Conservation (phyloP, 352 stramenopile species). For the Phytophthora quininea region DNA sequence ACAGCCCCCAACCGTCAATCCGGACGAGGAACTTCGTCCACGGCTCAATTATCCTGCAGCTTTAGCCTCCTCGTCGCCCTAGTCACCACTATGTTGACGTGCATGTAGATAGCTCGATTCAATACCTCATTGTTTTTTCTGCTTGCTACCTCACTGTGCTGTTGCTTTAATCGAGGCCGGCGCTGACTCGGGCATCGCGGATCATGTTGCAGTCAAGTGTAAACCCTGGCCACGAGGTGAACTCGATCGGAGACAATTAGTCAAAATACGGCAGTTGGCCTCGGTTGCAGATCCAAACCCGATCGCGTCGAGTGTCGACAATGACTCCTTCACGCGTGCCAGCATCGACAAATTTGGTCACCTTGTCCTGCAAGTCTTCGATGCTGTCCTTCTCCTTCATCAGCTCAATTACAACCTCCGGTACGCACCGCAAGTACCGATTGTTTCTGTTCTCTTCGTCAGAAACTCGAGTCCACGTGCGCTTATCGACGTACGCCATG, state of each 20-base stretch:
- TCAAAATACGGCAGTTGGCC: constrained; percentile 19
- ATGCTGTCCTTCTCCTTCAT: background rate
- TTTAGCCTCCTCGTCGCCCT: too few species aligned
- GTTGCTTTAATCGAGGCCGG: background rate
- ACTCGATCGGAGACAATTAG: constrained; percentile 29
- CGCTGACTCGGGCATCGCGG: background rate
- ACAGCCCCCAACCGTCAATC: background rate
- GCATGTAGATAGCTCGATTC: too few species aligned
- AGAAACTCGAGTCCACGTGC: background rate
- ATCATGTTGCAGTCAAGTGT: constrained; percentile 25
- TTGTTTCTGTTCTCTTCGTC: background rate
- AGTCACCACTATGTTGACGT: too few species aligned
- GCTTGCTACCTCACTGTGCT: too few species aligned
- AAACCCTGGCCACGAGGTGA: constrained; percentile 40
- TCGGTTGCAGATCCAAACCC: constrained; percentile 32
- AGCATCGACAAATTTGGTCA: constrained; percentile 25
- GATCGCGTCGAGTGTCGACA: constrained; percentile 30
- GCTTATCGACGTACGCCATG: background rate
- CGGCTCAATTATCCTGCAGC: too few species aligned
- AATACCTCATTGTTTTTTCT: too few species aligned
- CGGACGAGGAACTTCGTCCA: too few species aligned
- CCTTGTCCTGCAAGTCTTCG: constrained; percentile 3
- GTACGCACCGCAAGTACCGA: background rate
- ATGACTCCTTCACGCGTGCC: constrained; percentile 32
- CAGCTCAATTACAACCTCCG: constrained; percentile 2